phyloP scores from a whole-genome alignment of 768 basidiomycete species.

The Kwoniella sp. region DNA sequence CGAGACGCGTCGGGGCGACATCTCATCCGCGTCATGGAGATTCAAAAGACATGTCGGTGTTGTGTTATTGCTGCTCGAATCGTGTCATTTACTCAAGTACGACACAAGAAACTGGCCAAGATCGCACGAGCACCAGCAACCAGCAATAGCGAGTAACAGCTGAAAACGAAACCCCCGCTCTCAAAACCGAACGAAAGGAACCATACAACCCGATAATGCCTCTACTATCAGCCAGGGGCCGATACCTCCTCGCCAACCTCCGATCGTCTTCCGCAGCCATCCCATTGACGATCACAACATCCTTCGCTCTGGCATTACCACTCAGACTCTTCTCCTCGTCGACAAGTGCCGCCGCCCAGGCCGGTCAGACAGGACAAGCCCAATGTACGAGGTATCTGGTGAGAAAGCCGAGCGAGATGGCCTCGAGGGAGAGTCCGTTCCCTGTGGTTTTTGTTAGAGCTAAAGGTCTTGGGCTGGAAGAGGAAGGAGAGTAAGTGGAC shows the following conservation, averaged over 20 bases:
- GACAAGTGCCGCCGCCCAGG: background rate
- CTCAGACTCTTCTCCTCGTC: constrained; percentile 1
- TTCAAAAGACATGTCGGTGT: no score
- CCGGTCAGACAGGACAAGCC: background rate
- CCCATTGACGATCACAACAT: constrained; percentile 11
- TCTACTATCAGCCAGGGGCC: background rate
- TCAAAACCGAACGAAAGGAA: no score
- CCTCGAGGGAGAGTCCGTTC: constrained; percentile 22
- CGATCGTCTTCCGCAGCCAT: background rate
- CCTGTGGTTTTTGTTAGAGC: constrained; percentile 25
- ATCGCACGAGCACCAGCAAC: no score
- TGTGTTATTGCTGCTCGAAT: no score
- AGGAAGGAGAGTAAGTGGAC: constrained; percentile 25
- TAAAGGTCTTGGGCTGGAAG: constrained; percentile 15
- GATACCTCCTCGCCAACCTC: constrained; percentile 7
- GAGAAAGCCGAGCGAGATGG: constrained; percentile 13
- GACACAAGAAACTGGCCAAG: no score
- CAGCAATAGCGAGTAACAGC: no score
- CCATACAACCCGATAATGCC: constrained; percentile 8
- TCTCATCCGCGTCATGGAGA: no score
- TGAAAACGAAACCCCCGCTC: no score
- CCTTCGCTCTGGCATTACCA: constrained; percentile 12
- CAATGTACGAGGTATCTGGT: constrained; percentile 22
- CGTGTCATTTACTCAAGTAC: no score
- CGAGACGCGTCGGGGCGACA: no score